These are phyloP conservation scores for Pseudogymnoascus sp. DNA, from an alignment of 2,329 filamentous ascomycete species.

Conservation along the genomic window DNA sequence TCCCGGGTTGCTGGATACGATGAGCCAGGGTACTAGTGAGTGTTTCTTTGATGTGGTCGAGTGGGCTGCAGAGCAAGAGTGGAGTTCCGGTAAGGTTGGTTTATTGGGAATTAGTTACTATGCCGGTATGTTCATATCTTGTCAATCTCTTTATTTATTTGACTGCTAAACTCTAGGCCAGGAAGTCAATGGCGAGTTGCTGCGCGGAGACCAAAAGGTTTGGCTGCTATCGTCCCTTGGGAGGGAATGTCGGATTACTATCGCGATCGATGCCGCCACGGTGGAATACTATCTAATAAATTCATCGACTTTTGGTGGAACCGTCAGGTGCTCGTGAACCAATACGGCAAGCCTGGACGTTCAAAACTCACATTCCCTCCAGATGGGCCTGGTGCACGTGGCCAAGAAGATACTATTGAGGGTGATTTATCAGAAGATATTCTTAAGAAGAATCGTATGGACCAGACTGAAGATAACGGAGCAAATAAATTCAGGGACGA, in stretches of 20 bases:
- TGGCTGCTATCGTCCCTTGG: constrained; percentile 44
- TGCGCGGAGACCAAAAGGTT: constrained; percentile 29
- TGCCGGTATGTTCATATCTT: constrained; percentile 16
- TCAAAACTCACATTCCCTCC: constrained; percentile 30
- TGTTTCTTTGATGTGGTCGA: constrained; percentile 41
- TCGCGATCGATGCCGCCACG: constrained; percentile 52
- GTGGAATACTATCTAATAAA: constrained; percentile 51
- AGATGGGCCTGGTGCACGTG: constrained; percentile 17
- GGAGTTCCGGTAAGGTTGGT: constrained; percentile 41
- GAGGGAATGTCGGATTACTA: constrained; percentile 52
- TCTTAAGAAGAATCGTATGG: constrained; percentile 38
- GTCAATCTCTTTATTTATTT: constrained; percentile 15
- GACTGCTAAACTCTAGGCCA: constrained; percentile 15
- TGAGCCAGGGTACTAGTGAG: constrained; percentile 42
- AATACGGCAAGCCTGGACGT: constrained; percentile 54
- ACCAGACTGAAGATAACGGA: not conserved
- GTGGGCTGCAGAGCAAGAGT: constrained; percentile 41
- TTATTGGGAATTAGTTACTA: constrained; percentile 43
- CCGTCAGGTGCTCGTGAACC: constrained; percentile 58
- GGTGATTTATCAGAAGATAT: constrained; percentile 49
- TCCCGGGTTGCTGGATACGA: constrained; percentile 40
- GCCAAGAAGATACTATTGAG: constrained; percentile 44
- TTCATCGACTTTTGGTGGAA: constrained; percentile 63
- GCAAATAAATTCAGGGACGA: not conserved
- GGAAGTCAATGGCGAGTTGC: not conserved